Evolutionary conservation across 108 stramenopile species (phyloP), one percentile per base, ranked within the genome.

Genomic region (Stephanodiscus minutulus): DNA sequence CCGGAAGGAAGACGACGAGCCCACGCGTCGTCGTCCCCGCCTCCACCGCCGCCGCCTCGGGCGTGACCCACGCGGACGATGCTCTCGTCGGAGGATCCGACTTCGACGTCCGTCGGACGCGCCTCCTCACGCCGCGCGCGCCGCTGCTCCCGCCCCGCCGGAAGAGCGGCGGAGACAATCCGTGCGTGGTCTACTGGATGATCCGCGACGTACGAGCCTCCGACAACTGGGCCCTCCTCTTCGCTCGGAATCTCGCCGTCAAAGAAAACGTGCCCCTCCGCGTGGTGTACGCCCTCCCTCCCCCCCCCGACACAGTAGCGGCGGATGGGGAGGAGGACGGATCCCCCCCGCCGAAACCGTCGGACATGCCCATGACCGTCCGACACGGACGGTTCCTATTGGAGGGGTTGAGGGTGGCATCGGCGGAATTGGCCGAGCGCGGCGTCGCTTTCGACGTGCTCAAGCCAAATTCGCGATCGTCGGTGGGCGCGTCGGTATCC

Each of bases 131-230:
- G 39, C 8, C 39, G 39, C 3, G 39, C 10, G 39, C 11, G 7
- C 3, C 39, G 39, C 39, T 1, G 3, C 39, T n/a, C n/a, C n/a
- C n/a, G n/a, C n/a, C n/a, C n/a, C n/a, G n/a, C n/a, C n/a, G n/a
- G n/a, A n/a, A n/a, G 39, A 39, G 39, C 10, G 39, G 39, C 1
- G 39, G 39, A n/a, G n/a, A 57, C 0, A 39, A 80, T 64, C 67
- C 72, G 5, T 73, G 72, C 60, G 76, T 99, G 8, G 70, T 98
- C 29, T 98, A 97, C 77, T 99, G 99, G 99, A 99, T 99, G 99
- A 79, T 74, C 43, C 83, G 99, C 1, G 99, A 99, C 67, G 82
- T 98, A 70, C 90, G 99, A 7, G 87, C 90, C 0, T 76, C 77
- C 4, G 98, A 99, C 76, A 99, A 99, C 79, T 97, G 93, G 90